Conservation (phyloP, 306 rosid genomes). For the Cicer pinnatifidum region DNA sequence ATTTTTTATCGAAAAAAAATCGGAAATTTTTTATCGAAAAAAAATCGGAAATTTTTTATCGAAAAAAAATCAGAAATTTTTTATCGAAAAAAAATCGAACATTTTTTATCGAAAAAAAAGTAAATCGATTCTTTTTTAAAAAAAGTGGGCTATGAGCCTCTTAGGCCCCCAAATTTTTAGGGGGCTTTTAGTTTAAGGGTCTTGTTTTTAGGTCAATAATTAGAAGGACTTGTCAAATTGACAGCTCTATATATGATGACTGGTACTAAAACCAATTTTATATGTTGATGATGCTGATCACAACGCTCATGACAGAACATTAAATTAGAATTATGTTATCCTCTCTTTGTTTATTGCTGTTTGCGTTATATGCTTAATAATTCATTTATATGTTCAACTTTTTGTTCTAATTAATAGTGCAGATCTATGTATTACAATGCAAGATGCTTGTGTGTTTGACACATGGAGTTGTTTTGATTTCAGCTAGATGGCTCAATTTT, state of each 20-base stretch:
- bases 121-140: too few species aligned
- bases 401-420: neutral
- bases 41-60: too few species aligned
- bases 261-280: conserved; percentile 14
- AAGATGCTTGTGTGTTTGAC: conserved; percentile 45
- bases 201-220: too few species aligned
- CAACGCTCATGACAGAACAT: neutral
- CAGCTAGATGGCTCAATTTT: conserved; percentile 99
- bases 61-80: too few species aligned
- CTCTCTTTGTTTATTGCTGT: conserved; percentile 26
- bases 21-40: too few species aligned
- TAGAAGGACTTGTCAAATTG: too few species aligned
- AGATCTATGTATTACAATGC: conserved; percentile 14
- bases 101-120: too few species aligned
- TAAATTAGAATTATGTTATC: conserved; percentile 4
- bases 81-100: too few species aligned
- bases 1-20: too few species aligned
- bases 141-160: too few species aligned
- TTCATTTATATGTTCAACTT: conserved; percentile 12
- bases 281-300: conserved; percentile 16
- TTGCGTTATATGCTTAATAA: conserved; percentile 23
- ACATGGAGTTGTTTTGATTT: conserved; percentile 50
- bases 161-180: too few species aligned
- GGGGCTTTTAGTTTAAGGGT: too few species aligned
- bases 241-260: neutral